phyloP scores from a whole-genome alignment of 1,284 basidiomycete genomes.

The Trichosporon ovoides region DNA sequence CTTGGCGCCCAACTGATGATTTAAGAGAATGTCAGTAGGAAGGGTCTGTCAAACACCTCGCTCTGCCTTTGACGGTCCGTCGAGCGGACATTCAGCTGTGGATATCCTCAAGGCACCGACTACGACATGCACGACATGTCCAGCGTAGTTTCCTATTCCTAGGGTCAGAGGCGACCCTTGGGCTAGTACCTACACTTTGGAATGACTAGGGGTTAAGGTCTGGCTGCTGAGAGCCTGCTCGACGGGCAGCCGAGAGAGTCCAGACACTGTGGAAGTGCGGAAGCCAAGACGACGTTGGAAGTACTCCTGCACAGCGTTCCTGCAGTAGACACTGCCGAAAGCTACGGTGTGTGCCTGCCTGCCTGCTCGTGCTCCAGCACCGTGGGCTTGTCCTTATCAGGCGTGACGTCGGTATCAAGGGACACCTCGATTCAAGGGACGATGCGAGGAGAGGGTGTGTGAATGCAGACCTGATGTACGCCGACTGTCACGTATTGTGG shows the following conservation, averaged over 20 bases:
- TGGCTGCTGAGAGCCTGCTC: background rate
- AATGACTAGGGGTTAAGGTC: background rate
- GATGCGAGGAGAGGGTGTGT: background rate
- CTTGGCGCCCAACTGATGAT: background rate
- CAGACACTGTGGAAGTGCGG: background rate
- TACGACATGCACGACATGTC: slow-evolving; percentile 1
- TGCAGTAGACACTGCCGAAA: too few species aligned
- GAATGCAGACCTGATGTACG: background rate
- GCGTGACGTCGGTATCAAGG: slow-evolving; percentile 2
- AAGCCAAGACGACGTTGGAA: background rate
- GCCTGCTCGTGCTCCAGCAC: background rate
- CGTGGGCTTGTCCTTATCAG: background rate
- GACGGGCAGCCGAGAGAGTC: slow-evolving; percentile 1
- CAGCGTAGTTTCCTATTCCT: background rate
- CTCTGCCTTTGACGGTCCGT: background rate
- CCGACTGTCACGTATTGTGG: background rate
- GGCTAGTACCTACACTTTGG: slow-evolving; percentile 1
- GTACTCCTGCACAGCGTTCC: background rate
- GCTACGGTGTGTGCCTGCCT: background rate
- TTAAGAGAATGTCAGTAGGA: background rate
- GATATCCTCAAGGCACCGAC: background rate
- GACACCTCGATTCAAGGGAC: background rate
- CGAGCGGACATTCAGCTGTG: too few species aligned
- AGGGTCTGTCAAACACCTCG: background rate
- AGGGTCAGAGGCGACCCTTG: background rate